phyloP scores from a whole-genome alignment of 2,329 filamentous ascomycete species.

The Rhynchosporium secalis region DNA sequence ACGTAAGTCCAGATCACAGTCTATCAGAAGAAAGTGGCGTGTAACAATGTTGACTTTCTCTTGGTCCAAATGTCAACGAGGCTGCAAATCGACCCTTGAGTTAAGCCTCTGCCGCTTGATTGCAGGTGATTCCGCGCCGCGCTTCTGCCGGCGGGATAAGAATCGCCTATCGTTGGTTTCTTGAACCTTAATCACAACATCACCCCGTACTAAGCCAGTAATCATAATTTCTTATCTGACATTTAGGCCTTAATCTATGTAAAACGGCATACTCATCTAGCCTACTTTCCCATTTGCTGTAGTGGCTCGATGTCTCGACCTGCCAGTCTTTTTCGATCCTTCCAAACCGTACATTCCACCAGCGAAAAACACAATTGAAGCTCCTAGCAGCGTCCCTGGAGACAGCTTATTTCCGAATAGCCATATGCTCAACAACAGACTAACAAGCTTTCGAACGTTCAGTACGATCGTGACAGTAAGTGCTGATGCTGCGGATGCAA shows the following conservation, averaged over 20 bases:
- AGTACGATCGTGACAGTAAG: slow-evolving; percentile 95
- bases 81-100: background rate
- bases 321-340: slow-evolving; percentile 42
- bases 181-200: background rate
- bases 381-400: slow-evolving; percentile 75
- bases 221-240: slow-evolving; percentile 3
- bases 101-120: background rate
- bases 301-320: slow-evolving; percentile 35
- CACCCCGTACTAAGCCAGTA: background rate
- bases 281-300: slow-evolving; percentile 36
- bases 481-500: slow-evolving; percentile 84
- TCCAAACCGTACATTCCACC: slow-evolving; percentile 91
- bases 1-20: background rate
- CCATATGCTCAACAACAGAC: slow-evolving; percentile 87
- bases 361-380: slow-evolving; percentile 82
- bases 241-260: slow-evolving; percentile 13
- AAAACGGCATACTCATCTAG: slow-evolving; percentile 21
- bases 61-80: background rate
- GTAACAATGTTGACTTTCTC: slow-evolving; percentile 5
- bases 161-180: slow-evolving; percentile 16
- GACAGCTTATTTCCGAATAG: slow-evolving; percentile 86
- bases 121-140: background rate
- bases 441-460: slow-evolving; percentile 92
- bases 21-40: background rate
- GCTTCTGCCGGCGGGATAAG: background rate